These are phyloP conservation scores for Cyamopsis tetragonoloba DNA, from an alignment of 306 rosid species.

Conservation along the genomic window DNA sequence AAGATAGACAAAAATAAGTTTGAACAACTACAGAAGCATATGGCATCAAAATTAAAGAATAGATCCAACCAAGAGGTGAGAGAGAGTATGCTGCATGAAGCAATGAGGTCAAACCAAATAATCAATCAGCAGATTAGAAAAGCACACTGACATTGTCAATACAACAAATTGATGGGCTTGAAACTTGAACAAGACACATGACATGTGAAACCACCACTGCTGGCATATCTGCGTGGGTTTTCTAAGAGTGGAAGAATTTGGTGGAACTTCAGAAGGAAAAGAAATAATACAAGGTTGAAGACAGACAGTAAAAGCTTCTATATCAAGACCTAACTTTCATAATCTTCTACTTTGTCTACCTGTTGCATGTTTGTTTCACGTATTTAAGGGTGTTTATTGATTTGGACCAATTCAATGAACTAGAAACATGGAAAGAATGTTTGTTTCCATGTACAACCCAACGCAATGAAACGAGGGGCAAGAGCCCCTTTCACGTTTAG, in stretches of 20 bases:
- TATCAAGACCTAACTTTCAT: conserved; percentile 12
- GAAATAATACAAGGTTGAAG: not conserved
- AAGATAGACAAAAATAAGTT: not conserved
- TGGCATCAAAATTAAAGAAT: conserved; percentile 9
- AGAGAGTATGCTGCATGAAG: not conserved
- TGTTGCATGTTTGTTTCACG: not conserved
- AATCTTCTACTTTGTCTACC: not conserved
- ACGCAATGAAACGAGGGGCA: too few species aligned
- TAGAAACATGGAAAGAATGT: too few species aligned
- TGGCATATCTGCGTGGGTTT: not conserved
- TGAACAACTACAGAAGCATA: not conserved
- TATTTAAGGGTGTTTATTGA: too few species aligned
- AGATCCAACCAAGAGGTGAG: not conserved
- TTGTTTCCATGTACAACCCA: too few species aligned
- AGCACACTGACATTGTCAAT: not conserved
- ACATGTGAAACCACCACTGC: not conserved
- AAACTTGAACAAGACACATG: not conserved
- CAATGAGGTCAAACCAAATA: not conserved
- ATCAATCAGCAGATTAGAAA: not conserved
- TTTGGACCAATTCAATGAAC: too few species aligned
- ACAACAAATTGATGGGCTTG: not conserved
- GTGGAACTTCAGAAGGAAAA: not conserved
- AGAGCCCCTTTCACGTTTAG: too few species aligned
- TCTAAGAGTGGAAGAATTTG: not conserved
- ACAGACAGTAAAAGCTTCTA: not conserved